Evolutionary conservation across 2,329 filamentous ascomycete species (phyloP).

Genomic region (Sclerotinia nivalis): DNA sequence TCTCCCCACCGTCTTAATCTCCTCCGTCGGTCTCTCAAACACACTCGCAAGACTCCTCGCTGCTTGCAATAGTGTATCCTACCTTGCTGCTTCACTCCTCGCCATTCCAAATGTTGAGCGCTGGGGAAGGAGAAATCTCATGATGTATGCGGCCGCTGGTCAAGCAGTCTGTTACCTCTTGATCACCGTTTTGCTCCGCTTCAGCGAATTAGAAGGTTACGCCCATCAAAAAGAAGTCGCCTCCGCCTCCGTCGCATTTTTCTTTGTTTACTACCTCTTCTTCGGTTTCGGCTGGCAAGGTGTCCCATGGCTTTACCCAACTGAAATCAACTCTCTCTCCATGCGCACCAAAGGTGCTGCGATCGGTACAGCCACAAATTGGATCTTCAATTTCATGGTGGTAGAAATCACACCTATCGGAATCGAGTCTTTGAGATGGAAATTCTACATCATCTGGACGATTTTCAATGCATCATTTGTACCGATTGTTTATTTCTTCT

Average conservation of each 20-base stretch:
- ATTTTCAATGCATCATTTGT: conserved; percentile 51
- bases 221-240: conserved; percentile 23
- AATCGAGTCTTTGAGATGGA: conserved; percentile 54
- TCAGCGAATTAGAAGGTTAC: conserved; percentile 30
- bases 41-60: conserved; percentile 54
- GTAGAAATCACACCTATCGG: conserved; percentile 42
- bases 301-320: conserved; percentile 51
- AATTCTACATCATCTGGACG: conserved; percentile 54
- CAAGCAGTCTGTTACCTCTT: conserved; percentile 64
- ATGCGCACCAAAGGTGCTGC: conserved; percentile 60
- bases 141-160: conserved; percentile 67
- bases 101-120: conserved; percentile 50
- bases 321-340: conserved; percentile 55
- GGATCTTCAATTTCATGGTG: conserved; percentile 55
- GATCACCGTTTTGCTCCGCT: conserved; percentile 46
- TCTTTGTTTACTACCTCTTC: conserved; percentile 56
- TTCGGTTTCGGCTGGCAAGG: conserved; percentile 54
- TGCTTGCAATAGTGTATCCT: conserved; percentile 47
- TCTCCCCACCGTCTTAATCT: conserved; percentile 53
- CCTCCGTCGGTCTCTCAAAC: conserved; percentile 49
- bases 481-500: conserved; percentile 49
- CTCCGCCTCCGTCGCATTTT: conserved; percentile 35
- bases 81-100: conserved; percentile 29
- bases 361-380: conserved; percentile 46
- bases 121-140: conserved; percentile 68